phyloP scores from a whole-genome alignment of 2,329 filamentous ascomycete species.

The Aspergillus thermomutatus region DNA sequence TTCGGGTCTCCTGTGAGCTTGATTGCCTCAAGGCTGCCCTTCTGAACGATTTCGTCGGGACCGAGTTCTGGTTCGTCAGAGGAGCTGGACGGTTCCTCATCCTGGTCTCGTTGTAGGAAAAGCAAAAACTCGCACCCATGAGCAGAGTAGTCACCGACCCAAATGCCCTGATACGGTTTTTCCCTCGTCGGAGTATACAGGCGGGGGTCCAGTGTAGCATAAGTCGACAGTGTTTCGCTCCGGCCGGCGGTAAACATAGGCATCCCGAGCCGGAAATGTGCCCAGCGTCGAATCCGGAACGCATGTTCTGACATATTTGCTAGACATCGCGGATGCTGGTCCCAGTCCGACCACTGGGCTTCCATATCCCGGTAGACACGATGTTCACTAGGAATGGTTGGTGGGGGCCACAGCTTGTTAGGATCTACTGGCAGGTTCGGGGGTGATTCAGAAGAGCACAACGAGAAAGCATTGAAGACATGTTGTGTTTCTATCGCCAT shows the following conservation, averaged over 20 bases:
- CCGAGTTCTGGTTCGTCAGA: slow-evolving; percentile 43
- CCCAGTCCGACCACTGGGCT: slow-evolving; percentile 41
- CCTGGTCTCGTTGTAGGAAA: slow-evolving; percentile 66
- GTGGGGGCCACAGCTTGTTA: slow-evolving; percentile 71
- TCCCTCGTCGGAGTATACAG: slow-evolving; percentile 76
- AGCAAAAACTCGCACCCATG: slow-evolving; percentile 89
- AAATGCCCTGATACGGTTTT: slow-evolving; percentile 86
- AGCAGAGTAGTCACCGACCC: slow-evolving; percentile 83
- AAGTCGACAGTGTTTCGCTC: slow-evolving; percentile 54
- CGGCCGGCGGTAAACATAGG: slow-evolving; percentile 28
- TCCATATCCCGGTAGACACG: slow-evolving; percentile 54
- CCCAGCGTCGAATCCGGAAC: slow-evolving; percentile 75
- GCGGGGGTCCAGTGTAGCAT: slow-evolving; percentile 69
- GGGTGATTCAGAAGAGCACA: slow-evolving; percentile 53
- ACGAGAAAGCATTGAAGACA: slow-evolving; percentile 65
- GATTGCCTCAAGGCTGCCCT: slow-evolving; percentile 72
- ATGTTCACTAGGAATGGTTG: slow-evolving; percentile 61
- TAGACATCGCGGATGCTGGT: slow-evolving; percentile 50
- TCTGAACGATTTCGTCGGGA: slow-evolving; percentile 51
- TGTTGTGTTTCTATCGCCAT: slow-evolving; percentile 52
- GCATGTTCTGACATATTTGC: slow-evolving; percentile 64
- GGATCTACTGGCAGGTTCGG: slow-evolving; percentile 32
- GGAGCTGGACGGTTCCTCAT: slow-evolving; percentile 39
- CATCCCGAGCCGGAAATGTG: slow-evolving; percentile 58
- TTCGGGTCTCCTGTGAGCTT: slow-evolving; percentile 92